Evolutionary conservation across 2,329 filamentous ascomycete genomes (phyloP).

Genomic region (Diplodia sapinea): DNA sequence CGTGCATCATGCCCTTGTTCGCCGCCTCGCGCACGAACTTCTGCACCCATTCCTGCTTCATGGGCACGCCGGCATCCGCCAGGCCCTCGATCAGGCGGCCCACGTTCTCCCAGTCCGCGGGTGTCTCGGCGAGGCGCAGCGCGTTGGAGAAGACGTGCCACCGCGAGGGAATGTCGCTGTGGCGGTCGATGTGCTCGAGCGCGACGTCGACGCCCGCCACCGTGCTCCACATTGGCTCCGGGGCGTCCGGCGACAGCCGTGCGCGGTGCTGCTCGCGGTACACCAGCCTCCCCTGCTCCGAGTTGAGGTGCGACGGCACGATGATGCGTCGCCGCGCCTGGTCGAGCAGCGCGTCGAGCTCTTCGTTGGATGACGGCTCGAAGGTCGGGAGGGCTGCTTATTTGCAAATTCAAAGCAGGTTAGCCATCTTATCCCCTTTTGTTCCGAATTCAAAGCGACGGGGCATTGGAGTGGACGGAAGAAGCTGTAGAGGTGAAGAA

Average conservation of each 20-base stretch:
- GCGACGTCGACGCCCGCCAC: constrained; percentile 48
- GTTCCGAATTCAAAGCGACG: background rate
- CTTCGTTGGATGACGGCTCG: constrained; percentile 48
- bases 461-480: too few relatives aligned
- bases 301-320: constrained; percentile 51
- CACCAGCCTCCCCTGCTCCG: constrained; percentile 51
- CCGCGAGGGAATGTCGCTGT: constrained; percentile 36
- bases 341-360: constrained; percentile 50
- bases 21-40: constrained; percentile 37
- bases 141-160: constrained; percentile 32
- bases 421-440: constrained; percentile 37
- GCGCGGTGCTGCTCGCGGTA: constrained; percentile 49
- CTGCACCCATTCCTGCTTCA: constrained; percentile 32
- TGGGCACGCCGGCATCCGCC: constrained; percentile 37
- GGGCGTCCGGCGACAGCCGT: constrained; percentile 43
- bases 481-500: background rate
- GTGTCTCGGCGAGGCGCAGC: constrained; percentile 1
- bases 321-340: constrained; percentile 52
- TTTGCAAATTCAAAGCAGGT: constrained; percentile 38
- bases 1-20: constrained; percentile 37
- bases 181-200: constrained; percentile 43
- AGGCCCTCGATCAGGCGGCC: constrained; percentile 43
- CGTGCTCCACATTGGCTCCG: constrained; percentile 50
- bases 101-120: constrained; percentile 46
- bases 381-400: constrained; percentile 39